Evolutionary conservation across 1,284 basidiomycete genomes (phyloP), one percentile per base, ranked within the genome.

Genomic region (Cryptococcus wingfieldii): DNA sequence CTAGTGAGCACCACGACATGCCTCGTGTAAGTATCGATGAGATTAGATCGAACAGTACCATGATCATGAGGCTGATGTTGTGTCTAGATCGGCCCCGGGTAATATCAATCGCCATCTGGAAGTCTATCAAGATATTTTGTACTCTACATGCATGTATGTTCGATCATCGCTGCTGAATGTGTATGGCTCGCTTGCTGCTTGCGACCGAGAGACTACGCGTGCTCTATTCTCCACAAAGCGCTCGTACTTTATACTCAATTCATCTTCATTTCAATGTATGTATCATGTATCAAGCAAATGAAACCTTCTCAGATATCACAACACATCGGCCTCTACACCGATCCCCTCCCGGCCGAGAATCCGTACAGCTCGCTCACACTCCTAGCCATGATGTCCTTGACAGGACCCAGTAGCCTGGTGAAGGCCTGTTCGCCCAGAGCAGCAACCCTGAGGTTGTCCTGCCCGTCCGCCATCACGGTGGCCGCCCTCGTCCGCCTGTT

Each of bases 391-490:
- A 78, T 78, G 54, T 78, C 75, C 61, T 75, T 75, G 54, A 74
- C 76, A 10, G 94, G 94, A 5, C 96, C 95, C 39, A 98, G 84
- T 31, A 98, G 80, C 50, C 95, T 86, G 7, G 92, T 97, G 73
- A 98, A 98, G 3, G 95, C 90, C 62, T 90, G 84, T 53, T 93
- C 92, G 66, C 93, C 92, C 64, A 98, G 81, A 5, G 91, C 90
- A 23, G 93, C 96, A 25, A 98, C 92, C 70, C 92, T 90, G 50
- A 97, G 81, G 74, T 86, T 89, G 54, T 79, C 76, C 8, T 63
- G 49, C 18, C 61, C 66, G 7, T 79, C 69, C 1, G 94, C 95
- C 60, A 89, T 89, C 48, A 98, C 90, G 6, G 95, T 97, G 5
- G 94, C 94, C 0, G 92, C 92, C 54, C 94, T 86, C 13, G 92